phyloP scores from a whole-genome alignment of 2,329 filamentous ascomycete species.

The Ramularia collo-cygni region DNA sequence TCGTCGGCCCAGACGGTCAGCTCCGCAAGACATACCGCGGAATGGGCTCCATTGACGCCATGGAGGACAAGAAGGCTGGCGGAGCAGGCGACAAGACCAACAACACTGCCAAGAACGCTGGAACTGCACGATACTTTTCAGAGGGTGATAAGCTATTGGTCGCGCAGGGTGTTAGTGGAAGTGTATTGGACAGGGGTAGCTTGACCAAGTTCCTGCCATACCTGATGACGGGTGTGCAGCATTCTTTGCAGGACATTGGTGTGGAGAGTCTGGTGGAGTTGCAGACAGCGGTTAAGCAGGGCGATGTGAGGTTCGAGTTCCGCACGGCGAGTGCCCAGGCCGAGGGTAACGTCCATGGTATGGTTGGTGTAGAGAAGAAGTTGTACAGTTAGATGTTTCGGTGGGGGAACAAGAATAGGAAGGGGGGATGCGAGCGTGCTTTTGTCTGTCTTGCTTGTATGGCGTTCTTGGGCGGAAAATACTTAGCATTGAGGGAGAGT shows the following conservation, averaged over 20 bases:
- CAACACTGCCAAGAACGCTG: slow-evolving; percentile 95
- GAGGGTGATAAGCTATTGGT: slow-evolving; percentile 93
- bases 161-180: slow-evolving; percentile 89
- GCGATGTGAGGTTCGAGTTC: slow-evolving; percentile 84
- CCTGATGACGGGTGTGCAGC: slow-evolving; percentile 89
- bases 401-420: too few relatives aligned
- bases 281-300: slow-evolving; percentile 65
- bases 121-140: slow-evolving; percentile 96
- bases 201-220: slow-evolving; percentile 94
- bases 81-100: slow-evolving; percentile 60
- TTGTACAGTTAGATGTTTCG: slow-evolving; percentile 75
- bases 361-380: slow-evolving; percentile 99
- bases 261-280: slow-evolving; percentile 71
- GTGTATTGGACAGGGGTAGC: slow-evolving; percentile 74
- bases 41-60: slow-evolving; percentile 98
- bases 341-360: slow-evolving; percentile 90
- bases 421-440: too few relatives aligned
- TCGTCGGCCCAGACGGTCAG: slow-evolving; percentile 92
- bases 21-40: slow-evolving; percentile 98
- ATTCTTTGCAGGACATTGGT: slow-evolving; percentile 94
- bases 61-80: slow-evolving; percentile 98
- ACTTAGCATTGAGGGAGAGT: too few relatives aligned
- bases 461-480: too few relatives aligned
- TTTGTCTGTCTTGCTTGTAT: too few relatives aligned
- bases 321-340: slow-evolving; percentile 90